These are phyloP conservation scores for Aleurites moluccanus DNA, from an alignment of 441 rosid species.

Conservation along the genomic window DNA sequence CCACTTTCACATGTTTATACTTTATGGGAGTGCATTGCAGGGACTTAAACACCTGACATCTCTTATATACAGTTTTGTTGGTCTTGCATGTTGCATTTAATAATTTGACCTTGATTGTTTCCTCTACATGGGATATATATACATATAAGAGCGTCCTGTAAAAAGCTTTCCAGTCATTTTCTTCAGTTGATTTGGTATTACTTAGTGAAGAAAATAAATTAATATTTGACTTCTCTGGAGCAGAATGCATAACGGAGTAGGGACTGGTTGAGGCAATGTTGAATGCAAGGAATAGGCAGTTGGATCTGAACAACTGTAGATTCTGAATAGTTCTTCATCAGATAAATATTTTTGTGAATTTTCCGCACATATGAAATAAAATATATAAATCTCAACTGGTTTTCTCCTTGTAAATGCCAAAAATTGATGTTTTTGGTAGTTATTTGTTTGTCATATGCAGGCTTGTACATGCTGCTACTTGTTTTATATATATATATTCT, in stretches of 20 bases:
- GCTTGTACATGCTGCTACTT: constrained; percentile 16
- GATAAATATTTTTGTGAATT: background rate
- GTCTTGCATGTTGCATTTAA: background rate
- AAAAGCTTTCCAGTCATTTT: too few species aligned
- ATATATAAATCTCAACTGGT: background rate
- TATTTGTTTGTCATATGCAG: constrained; percentile 15
- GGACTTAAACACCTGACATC: too few species aligned
- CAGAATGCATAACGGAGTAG: constrained; percentile 2
- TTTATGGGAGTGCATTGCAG: too few species aligned
- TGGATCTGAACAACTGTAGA: constrained; percentile 7
- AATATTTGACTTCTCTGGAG: background rate
- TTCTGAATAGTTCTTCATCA: constrained; percentile 3
- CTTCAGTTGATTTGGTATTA: background rate
- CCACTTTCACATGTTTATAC: background rate
- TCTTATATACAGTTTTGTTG: background rate
- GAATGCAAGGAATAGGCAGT: background rate
- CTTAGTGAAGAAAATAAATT: background rate
- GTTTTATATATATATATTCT: too few species aligned
- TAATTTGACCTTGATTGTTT: too few species aligned
- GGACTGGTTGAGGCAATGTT: background rate
- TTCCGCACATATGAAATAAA: constrained; percentile 1
- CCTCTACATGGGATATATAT: too few species aligned
- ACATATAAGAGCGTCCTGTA: too few species aligned
- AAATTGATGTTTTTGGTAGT: background rate
- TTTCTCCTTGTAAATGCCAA: constrained; percentile 28